Evolutionary conservation across 1,284 basidiomycete genomes (phyloP).

Genomic region (Austropuccinia psidii): DNA sequence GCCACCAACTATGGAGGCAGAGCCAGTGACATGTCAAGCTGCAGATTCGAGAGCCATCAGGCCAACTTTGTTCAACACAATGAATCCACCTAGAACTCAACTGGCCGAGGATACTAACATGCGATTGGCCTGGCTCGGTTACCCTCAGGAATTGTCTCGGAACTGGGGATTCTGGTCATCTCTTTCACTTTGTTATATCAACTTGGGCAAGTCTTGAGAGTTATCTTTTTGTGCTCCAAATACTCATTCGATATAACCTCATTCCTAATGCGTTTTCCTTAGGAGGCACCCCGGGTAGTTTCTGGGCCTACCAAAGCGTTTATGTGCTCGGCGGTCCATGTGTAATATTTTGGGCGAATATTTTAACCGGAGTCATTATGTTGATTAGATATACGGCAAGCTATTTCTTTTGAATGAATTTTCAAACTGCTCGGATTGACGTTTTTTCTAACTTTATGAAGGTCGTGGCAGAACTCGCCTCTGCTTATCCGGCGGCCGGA

Average conservation of each 20-base stretch:
- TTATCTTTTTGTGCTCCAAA: neutral
- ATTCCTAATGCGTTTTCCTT: too few species aligned
- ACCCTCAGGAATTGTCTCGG: neutral
- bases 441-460: neutral
- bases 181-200: slow-evolving; percentile 10
- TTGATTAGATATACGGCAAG: slow-evolving; percentile 16
- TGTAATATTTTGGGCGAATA: slow-evolving; percentile 21
- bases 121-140: slow-evolving; percentile 4
- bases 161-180: slow-evolving; percentile 4
- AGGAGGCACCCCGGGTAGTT: neutral
- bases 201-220: slow-evolving; percentile 11
- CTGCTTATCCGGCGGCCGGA: slow-evolving; percentile 8
- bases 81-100: neutral
- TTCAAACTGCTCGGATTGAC: neutral
- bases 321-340: neutral
- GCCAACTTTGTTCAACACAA: too few species aligned
- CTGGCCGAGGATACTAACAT: neutral
- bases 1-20: too few species aligned
- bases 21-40: too few species aligned
- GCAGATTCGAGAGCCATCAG: too few species aligned
- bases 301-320: neutral
- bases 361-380: slow-evolving; percentile 15
- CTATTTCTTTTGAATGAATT: neutral
- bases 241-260: too few species aligned
- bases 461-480: neutral